These are phyloP conservation scores for Entoloma clypeatum DNA, from an alignment of 1,284 basidiomycete species.

Conservation along the genomic window DNA sequence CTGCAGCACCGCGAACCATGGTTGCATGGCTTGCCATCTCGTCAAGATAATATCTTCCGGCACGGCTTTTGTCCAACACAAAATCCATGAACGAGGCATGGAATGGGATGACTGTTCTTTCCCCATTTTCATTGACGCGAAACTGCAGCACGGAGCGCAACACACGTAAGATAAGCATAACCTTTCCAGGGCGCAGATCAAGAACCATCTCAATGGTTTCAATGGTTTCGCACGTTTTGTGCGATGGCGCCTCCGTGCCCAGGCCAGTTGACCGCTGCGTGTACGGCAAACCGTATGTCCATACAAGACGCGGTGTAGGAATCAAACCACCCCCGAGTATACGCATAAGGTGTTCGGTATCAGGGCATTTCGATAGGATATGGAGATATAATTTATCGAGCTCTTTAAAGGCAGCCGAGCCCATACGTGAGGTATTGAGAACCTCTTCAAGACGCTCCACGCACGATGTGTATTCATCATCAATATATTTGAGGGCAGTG, in stretches of 20 bases:
- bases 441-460: conserved; percentile 12
- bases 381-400: conserved; percentile 20
- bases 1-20: too few species aligned
- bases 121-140: neutral
- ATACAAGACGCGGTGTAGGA: neutral
- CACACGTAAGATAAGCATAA: neutral
- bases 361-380: conserved; percentile 20
- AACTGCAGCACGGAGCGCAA: neutral
- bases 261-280: neutral
- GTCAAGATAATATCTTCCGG: too few species aligned
- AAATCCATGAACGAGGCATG: neutral
- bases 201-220: too few species aligned
- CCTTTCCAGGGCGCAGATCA: too few species aligned
- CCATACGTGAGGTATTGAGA: conserved; percentile 6
- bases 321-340: neutral
- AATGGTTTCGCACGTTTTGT: too few species aligned
- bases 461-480: conserved; percentile 5
- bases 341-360: neutral
- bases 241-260: too few species aligned
- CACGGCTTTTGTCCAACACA: neutral
- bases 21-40: too few species aligned
- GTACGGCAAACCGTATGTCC: neutral
- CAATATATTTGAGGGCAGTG: conserved; percentile 25
- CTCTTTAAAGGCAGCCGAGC: conserved; percentile 16
- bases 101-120: neutral